Evolutionary conservation across 1,139 yeast genomes (phyloP), one percentile per base, ranked within the genome.

Genomic region (Yamadazyma sp.): DNA sequence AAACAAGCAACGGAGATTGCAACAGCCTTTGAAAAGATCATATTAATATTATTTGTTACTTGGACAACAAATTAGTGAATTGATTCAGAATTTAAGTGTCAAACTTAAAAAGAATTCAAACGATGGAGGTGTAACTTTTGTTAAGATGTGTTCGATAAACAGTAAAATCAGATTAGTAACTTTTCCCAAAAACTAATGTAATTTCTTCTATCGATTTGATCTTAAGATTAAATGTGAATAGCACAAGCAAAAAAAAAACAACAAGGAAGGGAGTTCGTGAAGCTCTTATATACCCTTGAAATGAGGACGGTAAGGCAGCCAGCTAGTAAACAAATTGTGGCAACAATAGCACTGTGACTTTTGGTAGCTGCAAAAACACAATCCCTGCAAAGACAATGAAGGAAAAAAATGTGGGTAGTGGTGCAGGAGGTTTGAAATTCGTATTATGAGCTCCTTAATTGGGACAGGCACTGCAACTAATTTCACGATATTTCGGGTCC

Each of bases 21-120:
- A 29, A 48, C 42, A 31, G 49, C 37, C 35, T 39, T 49, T 17
- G 51, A 39, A 32, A 53, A 51, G 23, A 51, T 40, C 56, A 51
- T n/a, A n/a, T n/a, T 53, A 39, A 17, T 40, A 6, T 5, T 20
- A 20, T 20, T 53, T 36, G 15, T 25, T 24, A 33, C 20, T 35
- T 15, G 17, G 6, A 26, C 12, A 15, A 31, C 29, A 33, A 31
- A 25, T 22, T 33, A 12, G 7, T 10, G 12, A 32, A 27, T 26
- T 34, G 34, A 39, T 39, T 33, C 22, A 34, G 41, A 34, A 25
- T n/a, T 29, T 23, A 32, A 31, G 36, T 37, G 31, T 37, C 34
- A 40, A 37, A 40, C 39, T 33, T 33, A 40, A 40, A 27, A 33
- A 41, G 42, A 33, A 12, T 10, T 34, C 34, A 20, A 40, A 41